Base-by-base conservation (phyloP, 164 flowering plant species). In the Amborella trichopoda region DNA sequence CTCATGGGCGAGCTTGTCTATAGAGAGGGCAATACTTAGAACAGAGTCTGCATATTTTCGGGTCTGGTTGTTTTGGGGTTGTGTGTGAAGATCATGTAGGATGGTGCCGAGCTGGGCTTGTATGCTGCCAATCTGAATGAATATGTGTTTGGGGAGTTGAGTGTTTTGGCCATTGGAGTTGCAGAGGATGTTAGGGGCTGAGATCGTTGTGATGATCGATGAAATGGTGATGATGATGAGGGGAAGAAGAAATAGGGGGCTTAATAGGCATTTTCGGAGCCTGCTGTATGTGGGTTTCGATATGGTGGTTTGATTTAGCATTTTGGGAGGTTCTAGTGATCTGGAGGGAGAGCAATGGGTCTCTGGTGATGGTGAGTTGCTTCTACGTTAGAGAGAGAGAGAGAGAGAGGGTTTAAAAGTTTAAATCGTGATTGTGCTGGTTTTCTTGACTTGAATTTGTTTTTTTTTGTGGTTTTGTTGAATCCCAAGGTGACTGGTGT, bases 101-200 rank as follows among this genome's bases (percentile, higher is more conserved):
- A 70, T 24, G 21, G 14, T 6, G 11, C 71, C 75, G 5, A 70
- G 40, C 46, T 64, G 67, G 46, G 40, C 48, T 44, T 71, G 72
- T 20, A 64, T 5, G 30, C 54, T 14, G n/a, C 60, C 55, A 40
- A 71, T 40, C 24, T 64, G 69, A 5, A 18, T 49, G 19, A 54
- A 55, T 22, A 67, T 26, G 16, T 58, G 39, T 13, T 49, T 38
- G 49, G 66, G 65, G n/a, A 61, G 27, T 11, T 39, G 54, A 28
- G 52, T 45, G 4, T 34, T 34, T 12, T 38, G 49, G 26, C 38
- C 26, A 27, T 40, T 46, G 30, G 27, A 12, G 28, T 46, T 34
- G 47, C 61, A 55, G n/a, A 34, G 38, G 41, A 48, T 33, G 28
- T 34, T 40, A 16, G 55, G 67, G 47, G 30, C 45, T 13, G 50